Base-by-base conservation (phyloP, 2,329 filamentous ascomycete species). In the Claviceps fusiformis region DNA sequence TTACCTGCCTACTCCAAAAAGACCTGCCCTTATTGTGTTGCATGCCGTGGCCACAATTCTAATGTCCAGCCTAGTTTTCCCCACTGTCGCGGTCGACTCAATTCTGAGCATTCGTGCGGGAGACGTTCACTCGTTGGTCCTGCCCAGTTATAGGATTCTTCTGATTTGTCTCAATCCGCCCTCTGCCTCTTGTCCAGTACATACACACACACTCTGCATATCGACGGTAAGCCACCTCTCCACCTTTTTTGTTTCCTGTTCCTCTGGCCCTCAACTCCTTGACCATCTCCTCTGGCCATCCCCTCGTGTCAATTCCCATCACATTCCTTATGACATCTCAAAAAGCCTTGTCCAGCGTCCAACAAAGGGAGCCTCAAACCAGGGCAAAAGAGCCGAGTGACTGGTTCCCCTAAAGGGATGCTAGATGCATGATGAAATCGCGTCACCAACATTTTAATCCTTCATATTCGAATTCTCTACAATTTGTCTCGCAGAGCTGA, bases 101-200 rank as follows among this genome's bases (percentile, higher is more conserved):
- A 65, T 65, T 64, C 67, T 72, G 67, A 72, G 69, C 67, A 69
- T 71, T 68, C 66, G 65, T 65, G 75, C 78, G 75, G 79, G 78
- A 82, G 77, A 80, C 79, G 78, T 82, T 82, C 77, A 72, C 77
- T 82, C 79, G 79, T 79, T 76, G 73, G 75, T 81, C 75, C 75
- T 39, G 33, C 52, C 75, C 73, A 67, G 66, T 68, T 67, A 72
- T 68, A 73, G 73, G 19, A 19, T 19, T 19, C 19, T 19, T 19
- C 19, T 19, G 71, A 73, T 61, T 59, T 74, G 67, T 72, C 69
- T 73, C 72, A 74, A 72, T 69, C 73, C 68, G 46, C 68, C 67
- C 70, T 68, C 70, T 69, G 68, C 68, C 71, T 70, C 67, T 68
- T 60, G 64, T 64, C 62, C 62, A 64, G 39, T 19, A 19, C 19